Evolutionary conservation across 1,139 yeast species (phyloP).

Genomic region (Saccharomyces hybrid): DNA sequence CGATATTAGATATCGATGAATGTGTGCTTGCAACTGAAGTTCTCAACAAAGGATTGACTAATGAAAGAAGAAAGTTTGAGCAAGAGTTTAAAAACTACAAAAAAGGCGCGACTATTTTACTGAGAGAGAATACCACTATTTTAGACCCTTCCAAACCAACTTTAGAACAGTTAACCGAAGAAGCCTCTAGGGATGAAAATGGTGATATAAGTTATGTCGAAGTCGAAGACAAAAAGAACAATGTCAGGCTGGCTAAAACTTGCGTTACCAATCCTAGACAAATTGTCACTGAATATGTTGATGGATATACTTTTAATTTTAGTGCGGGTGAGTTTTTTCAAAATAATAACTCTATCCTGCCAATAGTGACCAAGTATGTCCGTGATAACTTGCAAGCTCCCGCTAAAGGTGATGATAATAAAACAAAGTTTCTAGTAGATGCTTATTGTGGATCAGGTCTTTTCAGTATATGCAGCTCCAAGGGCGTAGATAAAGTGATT

Average conservation of each 20-base stretch:
- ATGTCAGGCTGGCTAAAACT: constrained; percentile 31
- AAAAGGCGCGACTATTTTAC: constrained; percentile 78
- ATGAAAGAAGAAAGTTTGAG: constrained; percentile 54
- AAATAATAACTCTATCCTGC: constrained; percentile 86
- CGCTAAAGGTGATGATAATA: constrained; percentile 23
- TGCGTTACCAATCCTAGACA: constrained; percentile 64
- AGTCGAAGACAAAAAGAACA: constrained; percentile 19
- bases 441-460: constrained; percentile 97
- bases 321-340: constrained; percentile 95
- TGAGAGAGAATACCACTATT: constrained; percentile 65
- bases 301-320: constrained; percentile 70
- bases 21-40: constrained; percentile 82
- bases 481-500: constrained; percentile 69
- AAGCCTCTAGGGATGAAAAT: constrained; percentile 40
- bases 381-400: constrained; percentile 55
- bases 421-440: constrained; percentile 64
- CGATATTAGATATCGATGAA: constrained; percentile 81
- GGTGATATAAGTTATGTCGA: constrained; percentile 32
- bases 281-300: constrained; percentile 70
- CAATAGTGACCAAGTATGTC: constrained; percentile 73
- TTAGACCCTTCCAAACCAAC: constrained; percentile 23
- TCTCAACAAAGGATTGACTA: constrained; percentile 64
- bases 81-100: constrained; percentile 49
- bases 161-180: constrained; percentile 33
- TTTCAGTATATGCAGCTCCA: constrained; percentile 79